Evolutionary conservation across 2,329 filamentous ascomycete genomes (phyloP).

Genomic region (Pseudogymnoascus sp.): DNA sequence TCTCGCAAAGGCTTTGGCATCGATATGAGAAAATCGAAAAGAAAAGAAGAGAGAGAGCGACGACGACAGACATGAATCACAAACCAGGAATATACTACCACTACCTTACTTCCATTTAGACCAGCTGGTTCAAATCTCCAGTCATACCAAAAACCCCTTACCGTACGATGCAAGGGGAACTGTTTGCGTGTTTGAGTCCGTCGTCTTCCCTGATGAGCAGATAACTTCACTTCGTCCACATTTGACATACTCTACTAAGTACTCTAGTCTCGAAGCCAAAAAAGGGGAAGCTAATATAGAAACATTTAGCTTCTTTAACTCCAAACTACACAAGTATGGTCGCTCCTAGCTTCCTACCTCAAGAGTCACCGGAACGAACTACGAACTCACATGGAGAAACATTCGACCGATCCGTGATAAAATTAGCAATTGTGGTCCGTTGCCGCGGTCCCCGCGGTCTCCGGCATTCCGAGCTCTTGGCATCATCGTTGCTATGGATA

Average conservation of each 20-base stretch:
- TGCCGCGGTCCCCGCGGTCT: background rate
- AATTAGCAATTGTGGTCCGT: background rate
- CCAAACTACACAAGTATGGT: background rate
- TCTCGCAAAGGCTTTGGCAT: background rate
- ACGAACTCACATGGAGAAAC: background rate
- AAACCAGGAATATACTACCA: background rate
- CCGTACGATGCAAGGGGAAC: background rate
- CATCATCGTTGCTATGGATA: background rate
- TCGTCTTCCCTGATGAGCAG: background rate
- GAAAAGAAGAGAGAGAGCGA: background rate
- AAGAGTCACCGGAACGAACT: background rate
- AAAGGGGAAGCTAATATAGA: background rate
- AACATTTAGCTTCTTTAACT: background rate
- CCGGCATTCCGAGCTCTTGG: background rate
- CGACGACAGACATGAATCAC: background rate
- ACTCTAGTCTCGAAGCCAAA: background rate
- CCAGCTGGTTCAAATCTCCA: background rate
- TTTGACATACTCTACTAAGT: background rate
- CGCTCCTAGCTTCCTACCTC: background rate
- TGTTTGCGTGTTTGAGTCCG: background rate
- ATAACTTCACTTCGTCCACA: background rate
- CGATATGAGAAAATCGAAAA: background rate
- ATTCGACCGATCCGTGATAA: background rate
- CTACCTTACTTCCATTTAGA: background rate
- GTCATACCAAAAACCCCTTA: background rate